Percentiles rank a stretch among this genome's conserved stretches.
Evolutionary conservation across 768 basidiomycete species (phyloP).

Genomic region (Sporobolomyces roseus): DNA sequence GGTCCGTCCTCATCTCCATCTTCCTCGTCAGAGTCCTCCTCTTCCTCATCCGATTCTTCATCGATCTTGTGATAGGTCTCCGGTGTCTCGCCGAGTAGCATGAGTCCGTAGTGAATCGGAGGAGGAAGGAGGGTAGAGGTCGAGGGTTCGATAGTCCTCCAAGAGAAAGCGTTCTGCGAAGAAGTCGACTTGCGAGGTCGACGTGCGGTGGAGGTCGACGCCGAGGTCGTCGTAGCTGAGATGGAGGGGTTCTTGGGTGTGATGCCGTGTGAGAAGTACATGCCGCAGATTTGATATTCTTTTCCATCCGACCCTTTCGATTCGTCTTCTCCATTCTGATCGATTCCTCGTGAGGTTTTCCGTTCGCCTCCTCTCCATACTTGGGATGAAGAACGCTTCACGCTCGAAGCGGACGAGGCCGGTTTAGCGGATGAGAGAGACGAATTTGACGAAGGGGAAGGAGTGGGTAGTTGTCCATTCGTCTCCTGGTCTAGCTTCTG

Average conservation of each 20-base stretch:
- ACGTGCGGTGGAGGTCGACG: background rate
- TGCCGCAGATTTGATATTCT: constrained; percentile 3
- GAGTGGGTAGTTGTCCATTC: background rate
- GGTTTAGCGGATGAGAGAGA: background rate
- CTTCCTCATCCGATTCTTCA: constrained; percentile 10
- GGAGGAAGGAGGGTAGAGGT: background rate
- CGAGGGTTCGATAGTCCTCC: constrained; percentile 1
- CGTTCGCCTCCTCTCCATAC: background rate
- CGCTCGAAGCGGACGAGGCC: background rate
- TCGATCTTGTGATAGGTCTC: constrained; percentile 4
- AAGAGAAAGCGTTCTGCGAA: background rate
- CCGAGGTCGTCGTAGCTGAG: too few species aligned
- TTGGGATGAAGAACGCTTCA: background rate
- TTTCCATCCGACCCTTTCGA: constrained; percentile 19
- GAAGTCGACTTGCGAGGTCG: background rate
- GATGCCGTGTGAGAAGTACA: constrained; percentile 18
- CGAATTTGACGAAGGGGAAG: background rate
- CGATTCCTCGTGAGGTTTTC: background rate
- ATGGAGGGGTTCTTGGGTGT: background rate
- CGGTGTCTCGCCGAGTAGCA: constrained; percentile 1
- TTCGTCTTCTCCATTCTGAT: background rate
- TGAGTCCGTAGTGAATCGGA: constrained; percentile 20
- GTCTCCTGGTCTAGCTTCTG: background rate
- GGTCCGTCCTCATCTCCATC: constrained; percentile 6
- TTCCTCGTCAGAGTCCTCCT: background rate